Evolutionary conservation across 2,329 filamentous ascomycete genomes (phyloP).

Genomic region (Penicillium freii): DNA sequence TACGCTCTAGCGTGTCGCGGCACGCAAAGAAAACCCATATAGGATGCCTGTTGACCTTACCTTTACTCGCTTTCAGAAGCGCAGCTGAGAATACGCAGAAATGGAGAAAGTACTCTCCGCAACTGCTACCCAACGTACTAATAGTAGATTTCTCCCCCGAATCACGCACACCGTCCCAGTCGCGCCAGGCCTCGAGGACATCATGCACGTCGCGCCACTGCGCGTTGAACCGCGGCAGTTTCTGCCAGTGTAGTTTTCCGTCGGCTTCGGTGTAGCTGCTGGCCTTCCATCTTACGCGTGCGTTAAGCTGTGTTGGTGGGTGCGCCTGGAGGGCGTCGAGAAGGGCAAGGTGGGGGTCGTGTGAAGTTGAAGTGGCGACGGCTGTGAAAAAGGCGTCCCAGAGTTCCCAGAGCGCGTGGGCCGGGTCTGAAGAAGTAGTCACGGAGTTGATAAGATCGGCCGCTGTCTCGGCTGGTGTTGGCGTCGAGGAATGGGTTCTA

Average conservation of each 20-base stretch:
- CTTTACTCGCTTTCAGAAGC: background rate
- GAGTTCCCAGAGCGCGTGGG: background rate
- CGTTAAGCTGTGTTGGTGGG: background rate
- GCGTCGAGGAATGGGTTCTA: background rate
- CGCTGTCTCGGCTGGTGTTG: background rate
- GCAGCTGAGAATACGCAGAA: background rate
- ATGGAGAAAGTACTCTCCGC: background rate
- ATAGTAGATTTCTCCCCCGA: background rate
- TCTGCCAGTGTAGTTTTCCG: background rate
- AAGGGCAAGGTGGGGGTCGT: background rate
- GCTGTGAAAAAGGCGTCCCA: background rate
- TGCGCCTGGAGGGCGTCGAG: background rate
- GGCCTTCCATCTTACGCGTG: background rate
- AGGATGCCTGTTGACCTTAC: background rate
- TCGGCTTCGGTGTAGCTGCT: background rate
- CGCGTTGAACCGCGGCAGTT: background rate
- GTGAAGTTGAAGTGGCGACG: background rate
- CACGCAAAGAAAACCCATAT: background rate
- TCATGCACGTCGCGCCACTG: background rate
- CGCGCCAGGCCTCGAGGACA: background rate
- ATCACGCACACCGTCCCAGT: background rate
- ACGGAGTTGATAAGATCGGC: background rate
- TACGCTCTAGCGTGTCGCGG: background rate
- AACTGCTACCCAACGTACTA: background rate
- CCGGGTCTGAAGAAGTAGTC: background rate